Percentiles rank a stretch among this genome's conserved stretches.
Conservation (phyloP, 2,329 filamentous ascomycete species). For the Epichloe gansuensis region DNA sequence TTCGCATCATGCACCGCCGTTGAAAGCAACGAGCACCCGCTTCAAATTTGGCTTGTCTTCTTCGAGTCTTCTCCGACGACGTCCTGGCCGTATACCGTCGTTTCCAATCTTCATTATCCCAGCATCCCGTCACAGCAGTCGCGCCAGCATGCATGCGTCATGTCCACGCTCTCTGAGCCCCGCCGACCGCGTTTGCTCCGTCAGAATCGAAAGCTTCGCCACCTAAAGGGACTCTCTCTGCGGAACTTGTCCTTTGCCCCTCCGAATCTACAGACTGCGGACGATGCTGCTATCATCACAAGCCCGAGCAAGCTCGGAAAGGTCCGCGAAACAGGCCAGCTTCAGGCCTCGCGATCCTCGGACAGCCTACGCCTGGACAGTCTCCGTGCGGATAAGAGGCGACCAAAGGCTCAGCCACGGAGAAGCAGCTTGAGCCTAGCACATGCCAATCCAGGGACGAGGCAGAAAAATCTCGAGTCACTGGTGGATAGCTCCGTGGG, state of each 20-base stretch:
- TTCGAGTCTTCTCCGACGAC: no score
- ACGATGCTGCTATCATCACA: conserved; percentile 63
- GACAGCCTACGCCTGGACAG: conserved; percentile 11
- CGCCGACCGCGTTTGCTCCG: conserved; percentile 42
- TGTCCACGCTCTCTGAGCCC: conserved; percentile 26
- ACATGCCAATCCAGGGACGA: conserved; percentile 30
- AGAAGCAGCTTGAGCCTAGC: conserved; percentile 38
- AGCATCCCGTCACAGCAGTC: not conserved
- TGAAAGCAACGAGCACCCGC: no score
- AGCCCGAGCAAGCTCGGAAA: conserved; percentile 52
- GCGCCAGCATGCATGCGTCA: conserved; percentile 11
- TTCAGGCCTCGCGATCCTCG: conserved; percentile 42
- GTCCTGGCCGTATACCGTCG: not conserved
- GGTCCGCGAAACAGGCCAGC: conserved; percentile 33
- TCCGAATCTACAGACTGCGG: conserved; percentile 54
- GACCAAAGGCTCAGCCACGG: conserved; percentile 20
- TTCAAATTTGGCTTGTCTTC: no score
- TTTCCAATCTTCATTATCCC: not conserved
- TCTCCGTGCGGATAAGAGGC: conserved; percentile 5
- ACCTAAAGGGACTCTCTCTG: conserved; percentile 75
- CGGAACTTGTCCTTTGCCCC: conserved; percentile 67
- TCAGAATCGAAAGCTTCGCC: conserved; percentile 78
- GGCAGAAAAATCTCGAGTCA: conserved; percentile 68
- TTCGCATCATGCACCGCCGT: no score
- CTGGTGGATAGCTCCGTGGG: conserved; percentile 60